Evolutionary conservation across 2,329 filamentous ascomycete species (phyloP), one percentile per base, ranked within the genome.

Genomic region (Hansfordia pulvinata): DNA sequence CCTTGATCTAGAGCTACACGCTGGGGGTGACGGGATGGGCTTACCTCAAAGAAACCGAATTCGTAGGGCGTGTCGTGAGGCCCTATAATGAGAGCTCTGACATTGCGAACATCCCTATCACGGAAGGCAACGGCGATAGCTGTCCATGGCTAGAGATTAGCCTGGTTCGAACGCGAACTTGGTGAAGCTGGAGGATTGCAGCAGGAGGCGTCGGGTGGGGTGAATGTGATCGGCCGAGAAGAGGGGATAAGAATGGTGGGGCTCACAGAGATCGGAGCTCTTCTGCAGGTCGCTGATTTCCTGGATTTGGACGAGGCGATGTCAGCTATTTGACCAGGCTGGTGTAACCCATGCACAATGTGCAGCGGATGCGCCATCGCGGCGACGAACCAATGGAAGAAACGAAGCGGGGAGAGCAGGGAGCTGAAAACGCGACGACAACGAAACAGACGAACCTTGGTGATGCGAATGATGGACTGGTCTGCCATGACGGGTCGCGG

Each of bases 21-120:
- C n/a, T n/a, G n/a, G n/a, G n/a, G n/a, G n/a, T n/a, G n/a, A n/a
- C n/a, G n/a, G n/a, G n/a, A 10, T n/a, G 21, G 29, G 47, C 62
- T 32, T 50, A 90, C 85, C 66, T 96, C 85, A 47, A 93, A 96
- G 56, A 94, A 94, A 3, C 90, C 90, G 46, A 92, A 94, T 52
- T 94, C 86, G 52, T 98, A 98, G 0, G 88, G 86, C 1, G 86
- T 93, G 41, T 90, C 86, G 37, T 88, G 84, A 14, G 90, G 88
- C 1, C 90, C 90, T 38, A 96, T 73, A 42, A 96, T 88, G 36
- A 96, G 54, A 25, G 86, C 84, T 47, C 75, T 79, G 26, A 96
- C 77, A 47, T 83, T 79, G 29, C 86, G 79, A 33, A 96, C 82
- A 51, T 98, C 85, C 39, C 75, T 67, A 53, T 96, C 90, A 27